Evolutionary conservation across 371 early-diverging fungal genomes (phyloP).

Genomic region (Dinochytrium kinnereticum): DNA sequence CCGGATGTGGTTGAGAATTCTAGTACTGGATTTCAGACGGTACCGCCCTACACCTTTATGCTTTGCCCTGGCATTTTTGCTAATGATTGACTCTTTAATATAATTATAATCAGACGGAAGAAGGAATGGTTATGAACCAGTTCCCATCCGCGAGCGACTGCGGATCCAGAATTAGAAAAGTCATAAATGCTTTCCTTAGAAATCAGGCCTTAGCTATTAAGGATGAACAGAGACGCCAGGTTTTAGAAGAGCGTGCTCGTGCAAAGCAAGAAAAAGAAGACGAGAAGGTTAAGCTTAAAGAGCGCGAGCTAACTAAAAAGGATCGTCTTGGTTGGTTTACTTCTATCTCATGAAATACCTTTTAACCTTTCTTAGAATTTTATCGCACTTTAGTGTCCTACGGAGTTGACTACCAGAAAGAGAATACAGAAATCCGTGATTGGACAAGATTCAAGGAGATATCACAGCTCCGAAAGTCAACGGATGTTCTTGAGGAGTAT

Average conservation of each 20-base stretch:
- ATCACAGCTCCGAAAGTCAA: conserved; percentile 73
- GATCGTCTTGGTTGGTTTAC: conserved; percentile 43
- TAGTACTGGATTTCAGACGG: too few species aligned
- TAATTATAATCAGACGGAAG: neutral
- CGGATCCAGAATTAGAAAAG: conserved; percentile 72
- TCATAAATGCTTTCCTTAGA: conserved; percentile 72
- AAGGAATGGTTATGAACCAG: conserved; percentile 41
- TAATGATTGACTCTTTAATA: neutral
- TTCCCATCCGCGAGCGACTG: conserved; percentile 62
- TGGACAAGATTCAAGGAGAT: conserved; percentile 78
- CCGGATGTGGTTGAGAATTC: neutral
- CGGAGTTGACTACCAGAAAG: conserved; percentile 59
- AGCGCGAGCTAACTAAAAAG: conserved; percentile 71
- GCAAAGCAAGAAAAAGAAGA: conserved; percentile 49
- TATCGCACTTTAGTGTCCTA: conserved; percentile 71
- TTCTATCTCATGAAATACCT: neutral
- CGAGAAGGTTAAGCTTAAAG: conserved; percentile 52
- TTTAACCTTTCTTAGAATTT: conserved; percentile 55
- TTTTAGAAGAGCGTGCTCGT: conserved; percentile 33
- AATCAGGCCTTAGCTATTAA: conserved; percentile 49
- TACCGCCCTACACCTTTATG: neutral
- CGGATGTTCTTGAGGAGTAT: conserved; percentile 70
- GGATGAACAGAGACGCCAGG: conserved; percentile 46
- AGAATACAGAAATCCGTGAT: conserved; percentile 37
- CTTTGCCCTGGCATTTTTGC: neutral